Evolutionary conservation across 495 filamentous ascomycete genomes (phyloP).

Genomic region (Annulohypoxylon stygium): DNA sequence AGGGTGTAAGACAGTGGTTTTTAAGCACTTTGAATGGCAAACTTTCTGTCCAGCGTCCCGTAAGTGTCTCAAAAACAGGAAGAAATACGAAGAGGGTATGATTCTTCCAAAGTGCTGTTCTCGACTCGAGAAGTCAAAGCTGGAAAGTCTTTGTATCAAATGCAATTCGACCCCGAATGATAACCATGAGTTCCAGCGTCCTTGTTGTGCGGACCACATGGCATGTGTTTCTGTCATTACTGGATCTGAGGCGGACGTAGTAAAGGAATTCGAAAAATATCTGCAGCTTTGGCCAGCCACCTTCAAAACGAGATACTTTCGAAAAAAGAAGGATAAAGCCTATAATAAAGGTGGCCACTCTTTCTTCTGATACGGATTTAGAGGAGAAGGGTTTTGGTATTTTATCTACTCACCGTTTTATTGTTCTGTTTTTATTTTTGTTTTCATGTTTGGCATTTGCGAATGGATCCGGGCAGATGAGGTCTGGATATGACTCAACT

Average conservation of each 20-base stretch:
- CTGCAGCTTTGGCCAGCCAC: slow-evolving; percentile 21
- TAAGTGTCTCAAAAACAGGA: slow-evolving; percentile 1
- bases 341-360: slow-evolving; percentile 17
- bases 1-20: slow-evolving; percentile 5
- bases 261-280: slow-evolving; percentile 16
- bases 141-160: slow-evolving; percentile 3
- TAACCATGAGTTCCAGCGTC: not conserved
- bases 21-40: slow-evolving; percentile 20
- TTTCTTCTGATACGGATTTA: not conserved
- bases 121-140: not conserved
- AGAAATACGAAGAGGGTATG: not conserved
- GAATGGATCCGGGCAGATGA: no score
- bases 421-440: no score
- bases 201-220: slow-evolving; percentile 7
- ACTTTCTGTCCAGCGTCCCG: slow-evolving; percentile 22
- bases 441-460: no score
- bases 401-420: not conserved
- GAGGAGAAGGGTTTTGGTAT: not conserved
- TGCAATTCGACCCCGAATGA: slow-evolving; percentile 4
- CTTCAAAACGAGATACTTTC: slow-evolving; percentile 15
- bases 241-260: not conserved
- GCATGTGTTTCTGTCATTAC: not conserved
- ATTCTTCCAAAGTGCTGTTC: slow-evolving; percentile 15
- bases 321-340: slow-evolving; percentile 13
- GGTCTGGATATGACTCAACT: no score